These are phyloP conservation scores for Coffea canephora DNA, from an alignment of 257 asterid genomes.

Conservation along the genomic window DNA sequence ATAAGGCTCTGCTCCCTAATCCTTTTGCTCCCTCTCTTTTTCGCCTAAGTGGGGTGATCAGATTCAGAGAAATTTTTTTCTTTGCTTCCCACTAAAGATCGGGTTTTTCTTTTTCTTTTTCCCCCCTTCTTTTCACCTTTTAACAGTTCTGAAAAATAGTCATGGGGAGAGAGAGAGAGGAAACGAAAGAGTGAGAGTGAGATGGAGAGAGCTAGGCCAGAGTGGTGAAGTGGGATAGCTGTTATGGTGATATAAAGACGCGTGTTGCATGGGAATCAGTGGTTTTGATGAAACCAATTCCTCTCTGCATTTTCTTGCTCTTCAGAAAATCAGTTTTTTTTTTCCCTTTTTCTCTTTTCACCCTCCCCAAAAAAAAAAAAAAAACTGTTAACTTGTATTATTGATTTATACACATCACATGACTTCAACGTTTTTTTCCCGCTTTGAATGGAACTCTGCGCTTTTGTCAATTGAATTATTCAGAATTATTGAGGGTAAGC, in stretches of 20 bases:
- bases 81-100: conserved; percentile 37
- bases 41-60: conserved; percentile 8
- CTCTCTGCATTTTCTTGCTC: not conserved
- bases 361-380: no score
- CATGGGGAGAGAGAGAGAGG: not conserved
- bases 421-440: no score
- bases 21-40: conserved; percentile 20
- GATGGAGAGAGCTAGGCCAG: not conserved
- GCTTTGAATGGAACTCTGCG: no score
- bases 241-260: conserved; percentile 20
- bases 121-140: not conserved
- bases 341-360: not conserved
- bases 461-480: no score
- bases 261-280: conserved; percentile 40
- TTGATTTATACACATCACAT: no score
- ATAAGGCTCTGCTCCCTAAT: conserved; percentile 16
- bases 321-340: not conserved
- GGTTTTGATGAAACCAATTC: conserved; percentile 26
- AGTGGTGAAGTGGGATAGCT: not conserved
- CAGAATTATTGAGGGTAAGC: no score
- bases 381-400: no score
- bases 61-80: conserved; percentile 25
- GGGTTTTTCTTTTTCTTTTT: conserved; percentile 2
- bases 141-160: conserved; percentile 8
- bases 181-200: not conserved